phyloP scores from a whole-genome alignment of 306 rosid genomes.

The Rosa chinensis region DNA sequence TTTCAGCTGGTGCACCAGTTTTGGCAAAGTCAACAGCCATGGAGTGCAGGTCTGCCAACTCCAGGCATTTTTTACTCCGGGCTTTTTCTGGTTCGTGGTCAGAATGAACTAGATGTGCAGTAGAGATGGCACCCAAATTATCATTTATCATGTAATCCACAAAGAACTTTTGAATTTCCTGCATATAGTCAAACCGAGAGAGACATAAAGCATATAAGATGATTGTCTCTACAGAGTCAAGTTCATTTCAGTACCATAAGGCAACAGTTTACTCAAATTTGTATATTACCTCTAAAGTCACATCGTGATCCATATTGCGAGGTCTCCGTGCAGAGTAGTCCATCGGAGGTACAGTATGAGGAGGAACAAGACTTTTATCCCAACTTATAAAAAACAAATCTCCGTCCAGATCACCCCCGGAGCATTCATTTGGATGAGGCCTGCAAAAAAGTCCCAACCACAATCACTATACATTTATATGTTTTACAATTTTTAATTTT shows the following conservation, averaged over 20 bases:
- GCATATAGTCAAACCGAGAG: conserved; percentile 25
- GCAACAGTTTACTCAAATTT: not conserved
- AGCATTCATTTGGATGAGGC: conserved; percentile 98
- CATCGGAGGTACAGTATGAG: conserved; percentile 64
- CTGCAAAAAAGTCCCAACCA: conserved; percentile 45
- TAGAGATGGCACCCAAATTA: conserved; percentile 88
- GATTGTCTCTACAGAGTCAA: not conserved
- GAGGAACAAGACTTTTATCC: conserved; percentile 71
- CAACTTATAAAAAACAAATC: conserved; percentile 87
- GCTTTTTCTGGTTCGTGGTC: conserved; percentile 80
- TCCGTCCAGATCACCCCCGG: conserved; percentile 98
- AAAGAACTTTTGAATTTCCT: conserved; percentile 91
- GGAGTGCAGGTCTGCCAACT: conserved; percentile 80
- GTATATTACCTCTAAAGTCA: conserved; percentile 66
- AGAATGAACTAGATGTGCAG: conserved; percentile 87
- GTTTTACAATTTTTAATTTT: not conserved
- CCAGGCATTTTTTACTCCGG: conserved; percentile 65
- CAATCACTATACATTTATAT: conserved; percentile 12
- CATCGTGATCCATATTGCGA: conserved; percentile 76
- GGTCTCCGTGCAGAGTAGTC: conserved; percentile 87
- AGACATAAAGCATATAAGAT: conserved; percentile 3
- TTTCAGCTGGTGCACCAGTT: conserved; percentile 94
- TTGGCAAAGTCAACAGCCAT: conserved; percentile 98
- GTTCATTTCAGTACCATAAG: not conserved
- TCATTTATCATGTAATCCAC: conserved; percentile 95